Base-by-base conservation (phyloP, 23 red algal genomes). In the Gracilaria gracilis region DNA sequence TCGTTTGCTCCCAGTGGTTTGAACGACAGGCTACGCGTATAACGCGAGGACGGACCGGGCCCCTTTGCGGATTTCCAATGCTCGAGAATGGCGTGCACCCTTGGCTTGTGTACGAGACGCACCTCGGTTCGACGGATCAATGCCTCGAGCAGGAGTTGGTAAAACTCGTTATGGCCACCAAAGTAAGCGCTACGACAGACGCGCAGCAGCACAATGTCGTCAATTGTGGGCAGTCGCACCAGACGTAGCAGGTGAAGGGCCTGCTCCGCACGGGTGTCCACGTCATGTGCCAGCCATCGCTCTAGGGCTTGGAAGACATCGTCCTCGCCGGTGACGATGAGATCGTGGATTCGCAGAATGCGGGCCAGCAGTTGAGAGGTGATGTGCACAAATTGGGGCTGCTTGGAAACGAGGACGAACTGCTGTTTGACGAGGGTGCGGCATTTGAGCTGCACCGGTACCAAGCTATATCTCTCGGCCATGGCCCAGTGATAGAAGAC, bases 71-170 rank as follows among this genome's bases (percentile, higher is more conserved):
- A 23, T 20, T 69, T 62, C 55, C 59, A 66, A 32, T 85, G 59
- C 46, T 85, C 81, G 51, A 65, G 33, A 47, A 85, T 69, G 25
- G 81, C 51, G 37, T 70, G 59, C 32, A 85, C 47, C 17, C 84
- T 36, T 0, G 87, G 87, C 37, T n/a, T 50, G 37, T 81, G 76
- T 21, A 91, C 37, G 33, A 93, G 51, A 34, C 90, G 90, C 35
- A 84, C 90, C 70, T 93, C 90, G 3, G 90, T 84, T 2, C 90
- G n/a, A 20, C 90, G 79, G 57, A 93, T 84, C 21, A 93, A 61
- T 1, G 90, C 90, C 70, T 93, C 90, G 0, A 93, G 71, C 82
- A 93, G 49, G 36, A 84, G 79, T 32, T 84, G 90, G 74, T 84
- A 86, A 78, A 93, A 93, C 53, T 83, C 90, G 29, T 84, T 77